These are phyloP conservation scores for Tetragonia tetragonoides DNA, from an alignment of 148 eudicot species.

Conservation along the genomic window DNA sequence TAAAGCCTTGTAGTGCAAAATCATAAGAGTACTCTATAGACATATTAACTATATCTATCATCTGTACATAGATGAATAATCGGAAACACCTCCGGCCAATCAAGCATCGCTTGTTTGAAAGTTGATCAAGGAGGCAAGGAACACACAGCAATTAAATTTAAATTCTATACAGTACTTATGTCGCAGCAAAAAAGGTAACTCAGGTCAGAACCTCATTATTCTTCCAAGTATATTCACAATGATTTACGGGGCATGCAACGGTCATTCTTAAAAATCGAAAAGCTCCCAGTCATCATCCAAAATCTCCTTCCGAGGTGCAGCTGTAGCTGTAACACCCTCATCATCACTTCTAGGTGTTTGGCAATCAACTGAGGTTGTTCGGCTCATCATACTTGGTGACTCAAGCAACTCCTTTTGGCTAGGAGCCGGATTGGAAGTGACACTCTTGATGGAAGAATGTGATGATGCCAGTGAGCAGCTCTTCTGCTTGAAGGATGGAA, in stretches of 20 bases:
- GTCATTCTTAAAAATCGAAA: slow-evolving; percentile 31
- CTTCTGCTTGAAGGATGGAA: slow-evolving; percentile 51
- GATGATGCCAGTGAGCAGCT: slow-evolving; percentile 58
- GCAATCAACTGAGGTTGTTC: slow-evolving; percentile 23
- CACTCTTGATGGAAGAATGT: slow-evolving; percentile 39
- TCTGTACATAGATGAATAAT: too few species aligned
- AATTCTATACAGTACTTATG: slow-evolving; percentile 18
- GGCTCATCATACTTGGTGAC: slow-evolving; percentile 19
- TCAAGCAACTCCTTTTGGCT: slow-evolving; percentile 24
- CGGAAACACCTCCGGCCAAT: neutral
- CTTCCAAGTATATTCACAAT: slow-evolving; percentile 9
- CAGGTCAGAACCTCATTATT: neutral
- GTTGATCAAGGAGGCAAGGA: neutral
- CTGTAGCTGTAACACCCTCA: slow-evolving; percentile 15
- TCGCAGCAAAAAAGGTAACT: neutral
- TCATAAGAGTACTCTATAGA: too few species aligned
- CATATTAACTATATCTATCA: too few species aligned
- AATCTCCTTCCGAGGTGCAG: slow-evolving; percentile 28
- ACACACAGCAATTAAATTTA: neutral
- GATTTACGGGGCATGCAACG: neutral
- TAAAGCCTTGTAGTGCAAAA: too few species aligned
- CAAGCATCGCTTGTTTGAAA: neutral
- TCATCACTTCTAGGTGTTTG: slow-evolving; percentile 27
- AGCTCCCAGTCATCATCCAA: slow-evolving; percentile 76
- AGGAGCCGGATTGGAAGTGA: slow-evolving; percentile 33